Base-by-base conservation (phyloP, 1,284 basidiomycete genomes). In the Taiwanofungus camphoratus region DNA sequence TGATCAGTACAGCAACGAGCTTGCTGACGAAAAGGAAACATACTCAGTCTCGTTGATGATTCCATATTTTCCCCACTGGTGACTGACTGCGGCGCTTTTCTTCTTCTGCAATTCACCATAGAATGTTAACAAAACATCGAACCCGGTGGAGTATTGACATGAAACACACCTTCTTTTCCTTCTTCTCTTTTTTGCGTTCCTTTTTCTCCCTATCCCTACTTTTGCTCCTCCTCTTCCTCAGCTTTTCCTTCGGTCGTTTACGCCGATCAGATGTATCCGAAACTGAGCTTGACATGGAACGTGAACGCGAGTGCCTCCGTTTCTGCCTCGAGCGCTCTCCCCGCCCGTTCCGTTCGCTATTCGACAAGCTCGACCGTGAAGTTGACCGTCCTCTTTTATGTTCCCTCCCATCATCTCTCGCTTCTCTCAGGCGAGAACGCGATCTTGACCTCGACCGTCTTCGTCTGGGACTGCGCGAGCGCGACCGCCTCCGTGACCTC, bases 61-160 rank as follows among this genome's bases (percentile, higher is more conserved):
- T 2, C 92, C 92, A 59, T 88, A 85, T 62, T 88, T 90, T 12
- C 92, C 92, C 88, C 89, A 94, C 50, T 90, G 79, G 19, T 71
- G 67, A 7, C 76, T 76, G 26, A 70, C 70, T n/a, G 74, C 67
- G 3, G 62, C 68, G 21, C 68, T 70, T 42, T 76, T 75, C 52
- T 79, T 79, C 63, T 82, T 79, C 71, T 79, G 27, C 39, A 39
- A 26, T n/a, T n/a, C 5, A 20, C 13, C 22, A 34, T 21, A 41
- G 32, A 15, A 45, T 39, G n/a, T 23, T 22, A 39, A 15, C 12
- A n/a, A 33, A 39, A 34, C 7, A 8, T 1, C 9, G 21, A 41
- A 38, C 16, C 18, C 20, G 23, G 20, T 18, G 21, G 31, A 39
- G 21, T n/a, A n/a, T n/a, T n/a, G 39, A 16, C 37, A 16, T 9